Evolutionary conservation across 78 protist species (phyloP).

Genomic region (Neovahlkampfia damariscottae): DNA sequence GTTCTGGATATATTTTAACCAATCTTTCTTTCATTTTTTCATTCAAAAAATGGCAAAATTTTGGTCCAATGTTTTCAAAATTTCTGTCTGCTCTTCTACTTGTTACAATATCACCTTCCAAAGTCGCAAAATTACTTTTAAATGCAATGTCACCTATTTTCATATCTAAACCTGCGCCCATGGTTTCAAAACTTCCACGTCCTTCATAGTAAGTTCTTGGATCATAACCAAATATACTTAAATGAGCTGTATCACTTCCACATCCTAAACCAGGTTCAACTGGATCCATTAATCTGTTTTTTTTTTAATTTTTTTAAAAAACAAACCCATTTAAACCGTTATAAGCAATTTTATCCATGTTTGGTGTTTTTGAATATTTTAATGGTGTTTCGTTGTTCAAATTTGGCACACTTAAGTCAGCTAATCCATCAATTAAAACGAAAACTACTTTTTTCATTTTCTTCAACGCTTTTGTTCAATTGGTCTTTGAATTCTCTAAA

Average conservation of each 20-base stretch:
- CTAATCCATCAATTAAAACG: constrained; percentile 13
- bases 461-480: too few species aligned
- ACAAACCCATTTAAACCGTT: constrained; percentile 47
- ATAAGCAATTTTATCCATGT: constrained; percentile 6
- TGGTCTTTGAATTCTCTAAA: too few species aligned
- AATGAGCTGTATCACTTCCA: constrained; percentile 82
- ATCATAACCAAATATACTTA: constrained; percentile 63
- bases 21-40: neutral
- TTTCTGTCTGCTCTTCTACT: constrained; percentile 58
- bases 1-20: constrained; percentile 40
- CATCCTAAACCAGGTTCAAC: constrained; percentile 77
- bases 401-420: constrained; percentile 11
- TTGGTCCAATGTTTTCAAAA: constrained; percentile 63
- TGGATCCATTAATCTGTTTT: constrained; percentile 58
- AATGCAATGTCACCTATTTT: constrained; percentile 74
- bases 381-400: neutral
- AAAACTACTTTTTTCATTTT: neutral
- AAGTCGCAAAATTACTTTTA: constrained; percentile 24
- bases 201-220: constrained; percentile 67
- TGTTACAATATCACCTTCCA: neutral
- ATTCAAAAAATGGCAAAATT: constrained; percentile 27
- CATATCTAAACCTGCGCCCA: constrained; percentile 80
- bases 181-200: constrained; percentile 72
- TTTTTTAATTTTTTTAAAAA: too few species aligned
- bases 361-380: neutral